Base-by-base conservation (phyloP, 495 filamentous ascomycete species). In the Haplographium delicatum region DNA sequence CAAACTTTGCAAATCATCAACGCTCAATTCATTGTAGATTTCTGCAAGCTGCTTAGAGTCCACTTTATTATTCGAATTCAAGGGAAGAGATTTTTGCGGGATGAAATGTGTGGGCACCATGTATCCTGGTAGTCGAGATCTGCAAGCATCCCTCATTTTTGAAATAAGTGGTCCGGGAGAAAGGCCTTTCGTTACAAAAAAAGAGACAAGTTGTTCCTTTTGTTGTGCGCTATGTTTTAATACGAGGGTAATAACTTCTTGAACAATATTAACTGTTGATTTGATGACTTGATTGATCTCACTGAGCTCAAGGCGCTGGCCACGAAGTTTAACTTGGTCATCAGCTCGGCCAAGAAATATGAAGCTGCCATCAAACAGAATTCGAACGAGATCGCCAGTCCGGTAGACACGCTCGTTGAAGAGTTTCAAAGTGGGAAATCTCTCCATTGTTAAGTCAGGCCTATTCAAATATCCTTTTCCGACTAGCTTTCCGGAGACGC, bases 391-490 rank as follows among this genome's bases (percentile, higher is more conserved):
- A 58, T 94, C 88, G 0, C 89, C 89, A 5, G 88, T 91, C 3
- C 85, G 78, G 57, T 94, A 94, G 2, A 88, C 70, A 20, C 78
- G 67, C 37, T 73, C 69, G 3, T 64, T 66, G 44, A 77, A 80
- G 11, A 51, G 34, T 9, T 67, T 34, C 3, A 88, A 60, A 1
- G 62, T 70, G 0, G 82, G 83, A 54, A 89, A 89, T 28, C 73
- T 71, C 50, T 86, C 77, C 1, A 62, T 38, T 0, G 84, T 88
- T 22, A 88, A 69, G 25, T 89, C 80, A 2, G 80, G 74, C 3
- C 88, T 75, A 34, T 91, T 91, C 31, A 93, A 72, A 57, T 96
- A 96, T 0, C 90, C 91, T 56, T 84, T 89, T 5, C 85, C 91
- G 26, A 96, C 89, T 4, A 96, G 72, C 50, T 82, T 85, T 0